These are phyloP conservation scores for Paragyromitra xinjiangensis DNA, from an alignment of 495 filamentous ascomycete species.

Conservation along the genomic window DNA sequence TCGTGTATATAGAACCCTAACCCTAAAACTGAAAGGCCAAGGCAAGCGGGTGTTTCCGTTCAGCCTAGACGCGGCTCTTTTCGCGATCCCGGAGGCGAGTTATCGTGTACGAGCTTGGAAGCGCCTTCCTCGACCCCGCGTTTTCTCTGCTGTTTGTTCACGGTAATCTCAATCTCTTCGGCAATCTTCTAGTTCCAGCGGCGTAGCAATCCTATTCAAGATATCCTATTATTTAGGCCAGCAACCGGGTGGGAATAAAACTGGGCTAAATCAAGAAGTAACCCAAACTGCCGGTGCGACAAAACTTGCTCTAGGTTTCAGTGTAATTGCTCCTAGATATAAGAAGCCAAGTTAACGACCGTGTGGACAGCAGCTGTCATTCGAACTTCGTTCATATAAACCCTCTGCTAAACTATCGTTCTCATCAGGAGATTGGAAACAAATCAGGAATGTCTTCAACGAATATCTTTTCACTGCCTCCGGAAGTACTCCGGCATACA, in stretches of 20 bases:
- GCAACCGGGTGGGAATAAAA: neutral
- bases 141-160: neutral
- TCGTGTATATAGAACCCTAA: neutral
- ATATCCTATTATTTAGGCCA: neutral
- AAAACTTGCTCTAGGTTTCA: neutral
- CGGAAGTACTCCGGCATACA: conserved; percentile 29
- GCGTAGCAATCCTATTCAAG: neutral
- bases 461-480: conserved; percentile 20
- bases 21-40: neutral
- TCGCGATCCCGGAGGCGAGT: neutral
- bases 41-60: neutral
- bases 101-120: neutral
- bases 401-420: neutral
- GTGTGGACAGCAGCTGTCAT: neutral
- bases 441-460: neutral
- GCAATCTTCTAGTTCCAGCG: neutral
- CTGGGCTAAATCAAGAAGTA: neutral
- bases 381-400: neutral
- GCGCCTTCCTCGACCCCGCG: neutral
- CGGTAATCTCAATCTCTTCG: neutral
- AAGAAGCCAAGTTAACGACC: neutral
- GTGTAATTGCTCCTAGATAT: neutral
- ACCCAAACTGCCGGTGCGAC: neutral
- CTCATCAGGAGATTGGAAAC: neutral
- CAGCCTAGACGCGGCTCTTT: neutral